Percentiles rank a stretch among this genome's conserved stretches.
Conservation (phyloP, 345 rosid genomes). For the Ricinus communis region DNA sequence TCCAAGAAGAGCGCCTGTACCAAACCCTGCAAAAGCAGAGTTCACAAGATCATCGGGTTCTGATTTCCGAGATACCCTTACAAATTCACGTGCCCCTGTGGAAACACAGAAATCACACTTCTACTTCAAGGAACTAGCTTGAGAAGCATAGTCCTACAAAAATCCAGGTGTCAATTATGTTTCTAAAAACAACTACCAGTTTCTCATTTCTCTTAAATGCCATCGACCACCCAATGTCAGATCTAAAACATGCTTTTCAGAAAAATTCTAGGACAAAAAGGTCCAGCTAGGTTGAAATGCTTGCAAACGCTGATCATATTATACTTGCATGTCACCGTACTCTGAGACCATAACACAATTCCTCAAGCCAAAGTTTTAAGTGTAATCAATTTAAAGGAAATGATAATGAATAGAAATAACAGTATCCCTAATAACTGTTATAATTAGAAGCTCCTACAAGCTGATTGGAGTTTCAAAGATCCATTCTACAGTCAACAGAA, state of each 20-base stretch:
- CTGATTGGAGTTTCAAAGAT: not conserved
- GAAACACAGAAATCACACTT: constrained; percentile 24
- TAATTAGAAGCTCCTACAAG: not conserved
- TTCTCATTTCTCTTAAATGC: not conserved
- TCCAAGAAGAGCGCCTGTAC: constrained; percentile 81
- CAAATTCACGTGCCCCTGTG: constrained; percentile 81
- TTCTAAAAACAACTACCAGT: not conserved
- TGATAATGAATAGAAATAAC: not conserved
- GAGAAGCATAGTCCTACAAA: not conserved
- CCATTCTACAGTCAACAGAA: too few relatives aligned
- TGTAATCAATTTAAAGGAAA: not conserved
- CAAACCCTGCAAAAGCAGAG: constrained; percentile 75
- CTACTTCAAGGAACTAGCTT: not conserved
- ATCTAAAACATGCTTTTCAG: not conserved
- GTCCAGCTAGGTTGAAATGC: not conserved
- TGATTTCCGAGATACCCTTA: constrained; percentile 60
- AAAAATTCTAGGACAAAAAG: not conserved
- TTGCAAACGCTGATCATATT: not conserved
- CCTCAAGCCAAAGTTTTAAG: not conserved
- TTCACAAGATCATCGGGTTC: constrained; percentile 67
- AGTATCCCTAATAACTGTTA: not conserved
- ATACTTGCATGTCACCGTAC: not conserved
- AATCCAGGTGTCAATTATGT: not conserved
- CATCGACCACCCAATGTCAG: not conserved
- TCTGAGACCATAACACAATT: not conserved